Evolutionary conservation across 164 flowering plant species (phyloP), one percentile per base, ranked within the genome.

Genomic region (Vitis rotundifolia): DNA sequence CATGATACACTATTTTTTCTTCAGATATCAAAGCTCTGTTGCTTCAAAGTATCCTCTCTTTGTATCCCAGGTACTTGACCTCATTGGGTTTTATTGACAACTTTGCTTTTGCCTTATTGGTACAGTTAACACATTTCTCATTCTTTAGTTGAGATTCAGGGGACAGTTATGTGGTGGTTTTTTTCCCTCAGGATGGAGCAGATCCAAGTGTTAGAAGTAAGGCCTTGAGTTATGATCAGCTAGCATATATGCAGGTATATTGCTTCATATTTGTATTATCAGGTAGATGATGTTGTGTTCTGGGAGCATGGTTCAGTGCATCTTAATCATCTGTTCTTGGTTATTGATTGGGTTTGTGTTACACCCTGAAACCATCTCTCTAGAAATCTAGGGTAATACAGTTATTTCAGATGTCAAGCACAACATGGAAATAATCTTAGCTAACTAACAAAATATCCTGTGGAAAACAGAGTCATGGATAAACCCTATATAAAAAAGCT

Each of bases 21-120:
- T 48, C 78, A 96, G 99, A 78, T 91, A 90, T 74, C 99, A 96
- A 61, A 81, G 64, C 19, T 54, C 93, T 48, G 84, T 91, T 75
- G 88, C 99, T 74, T 83, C 90, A 71, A 96, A 87, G 76, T 96
- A 83, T 83, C 99, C 99, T 49, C 84, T 96, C 59, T 96, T 96
- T 71, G 69, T 96, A 71, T 96, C 99, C 49, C 99, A 96, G 98
- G 99, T 93, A 82, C 13, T 18, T 70, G 60, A 12, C 28, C 53
- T 44, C 63, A 10, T 51, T 8, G 13, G 15, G 8, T 58, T n/a
- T 3, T 59, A 55, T 55, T 53, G 28, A 14, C 9, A 22, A 19
- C 56, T 68, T 67, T 59, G 13, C 37, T 48, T 61, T 59, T 68
- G 6, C 52, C 66, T 49, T 12, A 18, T 68, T 58, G 31, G 61